phyloP scores from a whole-genome alignment of 805 yeast species.

The Hemisphaericaspora nanyangensis region DNA sequence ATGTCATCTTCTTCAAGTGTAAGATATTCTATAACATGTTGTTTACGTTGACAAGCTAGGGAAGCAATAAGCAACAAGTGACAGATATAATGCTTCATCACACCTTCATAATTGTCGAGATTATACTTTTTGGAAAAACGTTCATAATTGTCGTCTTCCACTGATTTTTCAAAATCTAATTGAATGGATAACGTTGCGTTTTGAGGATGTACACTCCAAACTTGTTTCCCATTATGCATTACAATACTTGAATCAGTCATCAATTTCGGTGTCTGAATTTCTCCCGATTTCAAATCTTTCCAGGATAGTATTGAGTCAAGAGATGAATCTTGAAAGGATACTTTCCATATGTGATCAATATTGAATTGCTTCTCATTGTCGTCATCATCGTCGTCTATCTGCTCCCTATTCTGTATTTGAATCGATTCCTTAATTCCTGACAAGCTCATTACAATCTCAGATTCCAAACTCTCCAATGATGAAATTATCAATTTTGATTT shows the following conservation, averaged over 20 bases:
- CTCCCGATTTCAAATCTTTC: not conserved
- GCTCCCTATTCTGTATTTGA: not conserved
- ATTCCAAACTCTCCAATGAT: constrained; percentile 23
- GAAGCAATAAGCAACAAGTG: constrained; percentile 6
- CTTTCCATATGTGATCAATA: not conserved
- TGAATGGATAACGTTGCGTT: constrained; percentile 3
- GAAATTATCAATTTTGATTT: constrained; percentile 14
- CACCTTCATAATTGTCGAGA: not conserved
- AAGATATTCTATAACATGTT: not conserved
- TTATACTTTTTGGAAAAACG: not conserved
- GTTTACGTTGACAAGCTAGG: not conserved
- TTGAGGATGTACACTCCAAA: constrained; percentile 7
- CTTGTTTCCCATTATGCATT: not conserved
- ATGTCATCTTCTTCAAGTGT: not conserved
- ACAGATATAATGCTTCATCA: constrained; percentile 4
- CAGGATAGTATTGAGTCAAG: not conserved
- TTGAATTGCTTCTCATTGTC: not conserved
- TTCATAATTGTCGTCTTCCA: not conserved
- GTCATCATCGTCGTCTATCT: not conserved
- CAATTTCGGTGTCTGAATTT: not conserved
- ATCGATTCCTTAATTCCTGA: constrained; percentile 1
- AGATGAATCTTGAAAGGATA: not conserved
- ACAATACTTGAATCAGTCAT: not conserved
- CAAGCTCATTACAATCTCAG: constrained; percentile 5
- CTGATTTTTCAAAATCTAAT: not conserved